phyloP scores from a whole-genome alignment of 176 grass and related monocot species.

The Eleusine coracana region DNA sequence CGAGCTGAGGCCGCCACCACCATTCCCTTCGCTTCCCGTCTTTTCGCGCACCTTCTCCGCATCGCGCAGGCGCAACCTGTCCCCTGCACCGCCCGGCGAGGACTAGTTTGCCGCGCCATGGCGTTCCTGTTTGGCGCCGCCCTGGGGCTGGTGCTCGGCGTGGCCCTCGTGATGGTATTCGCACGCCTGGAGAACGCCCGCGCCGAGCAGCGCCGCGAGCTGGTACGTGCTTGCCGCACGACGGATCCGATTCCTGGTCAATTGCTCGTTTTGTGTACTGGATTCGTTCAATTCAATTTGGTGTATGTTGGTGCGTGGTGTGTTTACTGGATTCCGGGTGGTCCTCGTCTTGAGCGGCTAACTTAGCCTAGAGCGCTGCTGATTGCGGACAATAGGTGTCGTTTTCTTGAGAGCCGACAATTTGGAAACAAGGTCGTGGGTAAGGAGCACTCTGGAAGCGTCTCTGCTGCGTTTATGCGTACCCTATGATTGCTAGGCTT shows the following conservation, averaged over 20 bases:
- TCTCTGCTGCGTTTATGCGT: neutral
- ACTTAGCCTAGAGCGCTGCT: neutral
- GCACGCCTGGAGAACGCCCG: slow-evolving; percentile 74
- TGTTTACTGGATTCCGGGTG: neutral
- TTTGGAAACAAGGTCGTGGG: neutral
- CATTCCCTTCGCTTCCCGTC: slow-evolving; percentile 15
- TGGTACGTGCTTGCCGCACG: slow-evolving; percentile 46
- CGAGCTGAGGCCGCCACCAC: neutral
- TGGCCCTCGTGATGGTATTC: slow-evolving; percentile 77
- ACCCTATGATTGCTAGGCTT: slow-evolving; percentile 29
- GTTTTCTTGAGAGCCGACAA: neutral
- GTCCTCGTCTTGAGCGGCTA: neutral
- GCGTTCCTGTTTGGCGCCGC: slow-evolving; percentile 78
- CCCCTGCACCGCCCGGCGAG: neutral
- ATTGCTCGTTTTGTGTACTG: neutral
- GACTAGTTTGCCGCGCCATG: slow-evolving; percentile 40
- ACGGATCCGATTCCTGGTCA: neutral
- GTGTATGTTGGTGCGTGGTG: neutral
- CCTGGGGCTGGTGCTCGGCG: slow-evolving; percentile 67
- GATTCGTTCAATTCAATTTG: slow-evolving; percentile 18
- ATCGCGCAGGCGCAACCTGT: slow-evolving; percentile 1
- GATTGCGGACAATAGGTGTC: neutral
- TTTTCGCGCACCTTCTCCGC: slow-evolving; percentile 26
- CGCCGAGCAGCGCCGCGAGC: slow-evolving; percentile 75
- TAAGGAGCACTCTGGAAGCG: neutral